Base-by-base conservation (phyloP, 129 eudicot species). In the Pulicaria dysenterica region DNA sequence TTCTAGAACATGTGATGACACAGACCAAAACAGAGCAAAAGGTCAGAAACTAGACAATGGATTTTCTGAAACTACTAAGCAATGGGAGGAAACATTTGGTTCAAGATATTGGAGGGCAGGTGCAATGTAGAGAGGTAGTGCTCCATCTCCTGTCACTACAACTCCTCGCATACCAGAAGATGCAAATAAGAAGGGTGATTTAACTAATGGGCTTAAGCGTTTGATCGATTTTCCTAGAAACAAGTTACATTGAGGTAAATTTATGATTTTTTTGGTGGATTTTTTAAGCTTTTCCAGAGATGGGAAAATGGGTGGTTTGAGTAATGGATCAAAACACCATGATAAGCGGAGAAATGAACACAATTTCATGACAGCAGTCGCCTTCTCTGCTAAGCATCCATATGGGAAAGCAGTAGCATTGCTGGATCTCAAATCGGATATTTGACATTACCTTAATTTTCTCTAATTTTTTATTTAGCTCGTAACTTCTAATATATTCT, bases 41-140 rank as follows among this genome's bases (percentile, higher is more conserved):
- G 97, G 97, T 67, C 81, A 90, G 85, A 95, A 90, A 67, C 81
- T 95, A 76, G 91, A 90, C 70, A 65, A 44, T 8, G 99, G 99
- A 14, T 90, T 90, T 80, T 85, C 96, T 53, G 97, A 84, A 72
- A 95, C 99, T 16, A 95, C 96, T 19, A 80, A 85, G 76, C 85
- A 83, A 37, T 95, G 86, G 84, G 99, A 90, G 85, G 88, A 88
- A 64, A 90, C 82, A 64, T 95, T 83, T 80, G 97, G 99, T 44
- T 75, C 64, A 8, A 83, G 99, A 76, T 95, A 90, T 79, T 91
- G 91, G 99, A 86, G 96, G 67, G 96, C 99, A 11, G 99, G 99
- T 47, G 95, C 85, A 40, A 95, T 95, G 99, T 85, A 90, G 44
- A 75, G 96, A 73, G 97, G 99, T 17, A 12, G 12, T 46, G 81